Conservation (phyloP, 176 grass and related monocot genomes). For the Tillandsia leiboldiana region DNA sequence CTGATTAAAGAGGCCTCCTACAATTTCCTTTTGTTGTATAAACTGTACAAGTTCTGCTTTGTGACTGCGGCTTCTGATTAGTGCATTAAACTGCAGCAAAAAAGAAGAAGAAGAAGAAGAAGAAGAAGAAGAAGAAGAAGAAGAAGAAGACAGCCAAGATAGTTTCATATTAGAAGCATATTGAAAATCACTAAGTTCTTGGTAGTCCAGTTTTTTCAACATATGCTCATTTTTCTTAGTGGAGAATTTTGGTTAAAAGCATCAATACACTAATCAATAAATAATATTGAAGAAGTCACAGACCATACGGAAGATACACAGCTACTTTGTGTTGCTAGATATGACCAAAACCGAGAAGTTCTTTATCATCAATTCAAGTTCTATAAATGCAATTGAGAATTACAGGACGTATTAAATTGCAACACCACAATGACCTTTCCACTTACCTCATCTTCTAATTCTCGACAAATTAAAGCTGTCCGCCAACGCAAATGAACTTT, state of each 20-base stretch:
- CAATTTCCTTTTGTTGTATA: conserved; percentile 91
- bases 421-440: not conserved
- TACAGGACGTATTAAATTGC: not conserved
- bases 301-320: too few relatives aligned
- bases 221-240: not conserved
- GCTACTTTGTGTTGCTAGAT: too few relatives aligned
- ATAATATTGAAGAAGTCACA: too few relatives aligned
- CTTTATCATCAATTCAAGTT: too few relatives aligned
- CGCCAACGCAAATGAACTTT: conserved; percentile 99
- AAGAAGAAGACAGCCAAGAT: not conserved
- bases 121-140: conserved; percentile 8
- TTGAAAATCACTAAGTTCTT: not conserved
- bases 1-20: conserved; percentile 94
- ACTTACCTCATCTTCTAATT: conserved; percentile 91
- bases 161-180: not conserved
- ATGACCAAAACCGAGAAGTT: too few relatives aligned
- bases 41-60: conserved; percentile 70
- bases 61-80: conserved; percentile 47
- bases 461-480: conserved; percentile 81
- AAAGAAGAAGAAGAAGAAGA: conserved; percentile 3
- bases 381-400: too few relatives aligned
- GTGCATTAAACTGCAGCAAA: conserved; percentile 73
- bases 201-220: not conserved
- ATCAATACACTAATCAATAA: not conserved
- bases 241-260: not conserved